phyloP scores from a whole-genome alignment of 2,329 filamentous ascomycete species.

The Xylariaceae sp. region DNA sequence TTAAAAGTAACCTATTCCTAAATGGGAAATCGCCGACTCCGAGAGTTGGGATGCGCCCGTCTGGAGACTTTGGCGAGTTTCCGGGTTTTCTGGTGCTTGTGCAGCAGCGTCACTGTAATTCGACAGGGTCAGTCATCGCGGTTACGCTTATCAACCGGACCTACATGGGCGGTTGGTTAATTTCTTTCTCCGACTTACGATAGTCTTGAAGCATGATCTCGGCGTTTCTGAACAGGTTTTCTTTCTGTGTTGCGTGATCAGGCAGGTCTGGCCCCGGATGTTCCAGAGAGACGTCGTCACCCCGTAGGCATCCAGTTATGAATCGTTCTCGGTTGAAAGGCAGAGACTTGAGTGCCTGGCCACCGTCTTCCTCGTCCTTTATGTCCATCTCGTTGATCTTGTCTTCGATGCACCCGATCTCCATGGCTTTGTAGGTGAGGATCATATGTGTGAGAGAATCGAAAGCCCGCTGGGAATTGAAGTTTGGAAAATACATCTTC shows the following conservation, averaged over 20 bases:
- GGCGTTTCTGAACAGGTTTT: constrained; percentile 14
- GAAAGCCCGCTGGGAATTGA: constrained; percentile 22
- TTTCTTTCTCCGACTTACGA: constrained; percentile 8
- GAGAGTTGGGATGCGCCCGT: too few species aligned
- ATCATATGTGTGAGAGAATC: constrained; percentile 3
- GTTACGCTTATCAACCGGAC: too few species aligned
- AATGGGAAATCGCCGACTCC: too few species aligned
- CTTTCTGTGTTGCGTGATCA: constrained; percentile 12
- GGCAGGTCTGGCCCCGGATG: background rate
- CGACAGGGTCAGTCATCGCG: background rate
- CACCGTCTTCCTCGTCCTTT: background rate
- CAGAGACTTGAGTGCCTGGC: constrained; percentile 11
- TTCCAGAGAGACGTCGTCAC: background rate
- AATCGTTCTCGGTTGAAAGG: constrained; percentile 25
- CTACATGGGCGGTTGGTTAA: background rate
- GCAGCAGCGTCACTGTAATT: constrained; percentile 5
- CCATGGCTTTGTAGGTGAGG: constrained; percentile 15
- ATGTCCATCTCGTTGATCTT: constrained; percentile 20
- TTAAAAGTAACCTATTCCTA: too few species aligned
- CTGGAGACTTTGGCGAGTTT: constrained; percentile 16
- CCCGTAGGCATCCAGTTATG: constrained; percentile 11
- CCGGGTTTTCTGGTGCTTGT: constrained; percentile 2
- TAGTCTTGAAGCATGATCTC: constrained; percentile 14
- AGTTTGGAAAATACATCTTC: constrained; percentile 18
- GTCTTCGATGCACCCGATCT: constrained; percentile 20